Evolutionary conservation across 2,329 filamentous ascomycete genomes (phyloP).

Genomic region (Beauveria rudraprayagi): DNA sequence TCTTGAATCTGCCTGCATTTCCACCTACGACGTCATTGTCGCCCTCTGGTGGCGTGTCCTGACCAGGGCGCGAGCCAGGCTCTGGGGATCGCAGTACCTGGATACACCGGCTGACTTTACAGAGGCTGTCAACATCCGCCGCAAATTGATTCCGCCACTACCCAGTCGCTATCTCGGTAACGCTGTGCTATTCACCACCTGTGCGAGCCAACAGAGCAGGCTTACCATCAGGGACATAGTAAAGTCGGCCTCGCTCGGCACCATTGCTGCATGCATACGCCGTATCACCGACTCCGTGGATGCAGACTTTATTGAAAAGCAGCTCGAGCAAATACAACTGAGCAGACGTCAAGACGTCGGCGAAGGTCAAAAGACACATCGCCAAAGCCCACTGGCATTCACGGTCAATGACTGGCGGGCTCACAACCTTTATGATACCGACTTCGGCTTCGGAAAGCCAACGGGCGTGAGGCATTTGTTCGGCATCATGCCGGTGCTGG

Average conservation of each 20-base stretch:
- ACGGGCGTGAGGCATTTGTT: not conserved
- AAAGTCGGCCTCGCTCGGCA: not conserved
- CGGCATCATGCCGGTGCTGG: not conserved
- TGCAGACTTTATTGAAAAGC: not conserved
- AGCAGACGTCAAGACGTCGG: not conserved
- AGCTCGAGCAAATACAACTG: not conserved
- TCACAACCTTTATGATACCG: not conserved
- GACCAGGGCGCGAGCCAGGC: not conserved
- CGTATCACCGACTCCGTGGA: not conserved
- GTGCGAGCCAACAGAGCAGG: not conserved
- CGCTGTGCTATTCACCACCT: not conserved
- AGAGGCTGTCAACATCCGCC: not conserved
- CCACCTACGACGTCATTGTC: not conserved
- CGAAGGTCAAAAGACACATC: not conserved
- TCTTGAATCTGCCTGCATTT: not conserved
- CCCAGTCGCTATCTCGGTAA: not conserved
- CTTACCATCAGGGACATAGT: not conserved
- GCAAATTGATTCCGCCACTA: not conserved
- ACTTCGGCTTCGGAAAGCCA: not conserved
- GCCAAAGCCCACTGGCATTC: not conserved
- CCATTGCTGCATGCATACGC: not conserved
- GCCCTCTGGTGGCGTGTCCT: not conserved
- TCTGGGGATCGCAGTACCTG: too few relatives aligned
- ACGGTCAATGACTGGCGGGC: not conserved
- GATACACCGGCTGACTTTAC: not conserved